Evolutionary conservation across 139 green algal genomes (phyloP).

Genomic region (Axilococcus clingmanii): DNA sequence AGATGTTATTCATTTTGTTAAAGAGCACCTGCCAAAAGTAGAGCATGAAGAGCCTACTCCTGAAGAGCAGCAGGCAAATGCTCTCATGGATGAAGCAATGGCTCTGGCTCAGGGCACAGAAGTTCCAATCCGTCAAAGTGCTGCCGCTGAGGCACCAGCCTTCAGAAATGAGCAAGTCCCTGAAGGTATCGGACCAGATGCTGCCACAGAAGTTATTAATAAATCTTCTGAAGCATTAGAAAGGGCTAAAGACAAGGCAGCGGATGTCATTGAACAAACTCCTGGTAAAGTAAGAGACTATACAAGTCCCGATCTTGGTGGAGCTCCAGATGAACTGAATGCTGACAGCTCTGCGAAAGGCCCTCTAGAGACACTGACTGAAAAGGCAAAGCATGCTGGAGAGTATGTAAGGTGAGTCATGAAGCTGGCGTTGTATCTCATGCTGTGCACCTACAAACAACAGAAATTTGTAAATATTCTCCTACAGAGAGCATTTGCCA

Average conservation of each 20-base stretch:
- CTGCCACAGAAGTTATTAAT: not conserved
- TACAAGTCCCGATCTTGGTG: not conserved
- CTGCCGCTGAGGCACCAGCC: not conserved
- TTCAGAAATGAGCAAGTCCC: too few relatives aligned
- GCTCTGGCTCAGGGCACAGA: not conserved
- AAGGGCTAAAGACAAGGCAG: not conserved
- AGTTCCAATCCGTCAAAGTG: too few relatives aligned
- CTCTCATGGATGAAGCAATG: slow-evolving; percentile 4
- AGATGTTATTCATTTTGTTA: not conserved
- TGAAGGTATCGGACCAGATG: not conserved
- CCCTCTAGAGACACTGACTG: not conserved
- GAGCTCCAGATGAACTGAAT: not conserved
- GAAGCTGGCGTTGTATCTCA: not conserved
- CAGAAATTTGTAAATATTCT: not conserved
- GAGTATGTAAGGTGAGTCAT: slow-evolving; percentile 2
- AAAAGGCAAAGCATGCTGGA: not conserved
- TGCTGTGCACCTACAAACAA: not conserved
- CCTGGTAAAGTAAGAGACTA: not conserved
- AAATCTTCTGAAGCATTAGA: not conserved
- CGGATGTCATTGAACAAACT: not conserved
- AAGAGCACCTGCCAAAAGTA: slow-evolving; percentile 1
- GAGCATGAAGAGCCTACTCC: not conserved
- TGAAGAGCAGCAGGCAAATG: not conserved
- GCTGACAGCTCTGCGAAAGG: not conserved
- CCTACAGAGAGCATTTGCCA: not conserved